These are phyloP conservation scores for Lachancea sp. DNA, from an alignment of 805 yeast species.

Conservation along the genomic window DNA sequence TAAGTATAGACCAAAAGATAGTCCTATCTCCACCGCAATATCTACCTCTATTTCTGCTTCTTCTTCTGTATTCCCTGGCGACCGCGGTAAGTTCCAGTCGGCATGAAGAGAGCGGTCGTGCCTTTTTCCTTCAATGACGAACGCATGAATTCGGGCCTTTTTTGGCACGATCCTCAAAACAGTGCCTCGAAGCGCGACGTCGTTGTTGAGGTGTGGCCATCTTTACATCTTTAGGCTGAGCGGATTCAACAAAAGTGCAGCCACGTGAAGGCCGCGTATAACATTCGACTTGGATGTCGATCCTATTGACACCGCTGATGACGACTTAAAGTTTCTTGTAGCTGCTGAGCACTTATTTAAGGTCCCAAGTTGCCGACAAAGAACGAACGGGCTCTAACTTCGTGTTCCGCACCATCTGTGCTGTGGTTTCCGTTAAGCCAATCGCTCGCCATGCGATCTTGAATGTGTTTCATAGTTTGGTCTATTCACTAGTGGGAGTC, in stretches of 20 bases:
- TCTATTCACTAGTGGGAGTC: slow-evolving; percentile 62
- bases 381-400: slow-evolving; percentile 68
- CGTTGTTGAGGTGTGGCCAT: slow-evolving; percentile 63
- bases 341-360: slow-evolving; percentile 68
- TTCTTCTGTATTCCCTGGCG: too few species aligned
- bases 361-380: slow-evolving; percentile 85
- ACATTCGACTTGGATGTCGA: slow-evolving; percentile 69
- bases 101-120: too few species aligned
- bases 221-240: slow-evolving; percentile 56
- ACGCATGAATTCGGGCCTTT: not conserved
- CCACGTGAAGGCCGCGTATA: slow-evolving; percentile 80
- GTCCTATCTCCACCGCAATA: too few species aligned
- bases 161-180: slow-evolving; percentile 40
- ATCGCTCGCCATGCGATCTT: slow-evolving; percentile 18
- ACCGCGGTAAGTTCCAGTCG: too few species aligned
- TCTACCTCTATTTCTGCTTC: too few species aligned
- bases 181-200: slow-evolving; percentile 59
- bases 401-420: slow-evolving; percentile 6
- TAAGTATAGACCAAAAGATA: too few species aligned
- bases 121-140: too few species aligned
- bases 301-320: slow-evolving; percentile 65
- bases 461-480: slow-evolving; percentile 55
- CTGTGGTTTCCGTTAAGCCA: not conserved
- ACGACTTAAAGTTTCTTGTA: slow-evolving; percentile 66
- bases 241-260: slow-evolving; percentile 78